Evolutionary conservation across 331 rosid species (phyloP).

Genomic region (Malus hybrid): DNA sequence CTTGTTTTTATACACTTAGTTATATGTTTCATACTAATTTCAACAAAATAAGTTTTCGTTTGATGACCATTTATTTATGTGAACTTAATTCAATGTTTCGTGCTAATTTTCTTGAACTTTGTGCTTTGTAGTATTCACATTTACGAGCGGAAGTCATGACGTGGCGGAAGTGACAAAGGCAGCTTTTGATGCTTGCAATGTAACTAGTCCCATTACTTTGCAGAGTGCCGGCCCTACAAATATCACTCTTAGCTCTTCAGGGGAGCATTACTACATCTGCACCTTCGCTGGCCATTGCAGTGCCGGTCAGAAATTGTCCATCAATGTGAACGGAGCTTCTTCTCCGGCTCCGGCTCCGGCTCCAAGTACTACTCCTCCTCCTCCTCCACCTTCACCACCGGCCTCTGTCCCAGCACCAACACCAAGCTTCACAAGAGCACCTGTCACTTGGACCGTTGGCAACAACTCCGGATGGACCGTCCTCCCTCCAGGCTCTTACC

Average conservation of each 20-base stretch:
- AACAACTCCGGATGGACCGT: background rate
- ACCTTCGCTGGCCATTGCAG: conserved; percentile 15
- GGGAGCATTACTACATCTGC: conserved; percentile 32
- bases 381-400: background rate
- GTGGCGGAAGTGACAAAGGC: conserved; percentile 54
- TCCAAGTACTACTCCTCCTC: background rate
- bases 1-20: too few species aligned
- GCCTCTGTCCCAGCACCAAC: background rate
- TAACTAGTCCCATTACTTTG: background rate
- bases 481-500: background rate
- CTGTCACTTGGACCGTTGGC: background rate
- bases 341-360: conserved; percentile 11
- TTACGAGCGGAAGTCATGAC: conserved; percentile 25
- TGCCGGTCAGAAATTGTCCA: conserved; percentile 24
- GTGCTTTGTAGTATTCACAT: conserved; percentile 44
- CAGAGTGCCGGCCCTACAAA: conserved; percentile 14
- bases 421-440: background rate
- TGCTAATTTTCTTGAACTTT: background rate
- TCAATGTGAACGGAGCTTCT: conserved; percentile 18
- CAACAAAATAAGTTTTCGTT: too few species aligned
- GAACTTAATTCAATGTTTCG: background rate
- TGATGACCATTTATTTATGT: background rate
- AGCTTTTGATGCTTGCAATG: conserved; percentile 37
- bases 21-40: too few species aligned
- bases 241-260: conserved; percentile 23